Percentiles rank a stretch among this genome's conserved stretches.
Evolutionary conservation across 2,329 filamentous ascomycete species (phyloP).

Genomic region (Tetracladium maxilliforme): DNA sequence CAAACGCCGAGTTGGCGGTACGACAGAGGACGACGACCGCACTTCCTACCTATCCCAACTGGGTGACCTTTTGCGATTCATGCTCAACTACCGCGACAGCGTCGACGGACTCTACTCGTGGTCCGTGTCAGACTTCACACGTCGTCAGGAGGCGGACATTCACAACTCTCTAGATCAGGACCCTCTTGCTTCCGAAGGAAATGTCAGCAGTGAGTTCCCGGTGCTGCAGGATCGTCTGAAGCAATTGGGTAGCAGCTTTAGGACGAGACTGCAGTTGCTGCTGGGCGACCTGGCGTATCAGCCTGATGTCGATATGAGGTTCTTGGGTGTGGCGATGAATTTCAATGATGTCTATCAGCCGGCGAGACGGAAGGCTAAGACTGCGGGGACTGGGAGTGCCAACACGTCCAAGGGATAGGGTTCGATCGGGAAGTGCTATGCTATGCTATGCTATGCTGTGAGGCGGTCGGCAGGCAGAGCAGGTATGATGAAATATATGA

Average conservation of each 20-base stretch:
- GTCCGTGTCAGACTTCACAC: conserved; percentile 86
- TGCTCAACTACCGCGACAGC: conserved; percentile 86
- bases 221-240: conserved; percentile 60
- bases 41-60: conserved; percentile 80
- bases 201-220: conserved; percentile 40
- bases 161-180: conserved; percentile 5
- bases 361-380: conserved; percentile 50
- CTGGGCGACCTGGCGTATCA: conserved; percentile 87
- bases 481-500: no score
- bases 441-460: no score
- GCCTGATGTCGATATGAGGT: conserved; percentile 87
- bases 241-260: conserved; percentile 63
- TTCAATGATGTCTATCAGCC: conserved; percentile 95
- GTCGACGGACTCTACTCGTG: conserved; percentile 92
- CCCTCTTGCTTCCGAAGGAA: conserved; percentile 7
- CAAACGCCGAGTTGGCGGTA: conserved; percentile 27
- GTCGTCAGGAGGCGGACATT: conserved; percentile 71
- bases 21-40: conserved; percentile 45
- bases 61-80: conserved; percentile 81
- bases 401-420: no score
- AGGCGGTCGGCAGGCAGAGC: no score
- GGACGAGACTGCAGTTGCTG: conserved; percentile 60
- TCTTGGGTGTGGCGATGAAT: conserved; percentile 95
- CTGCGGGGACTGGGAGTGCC: no score
- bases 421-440: no score